A percentile compares a stretch with the other conserved stretches of the same genome.
These are phyloP conservation scores for Pseudogymnoascus sp. DNA, from an alignment of 2,329 filamentous ascomycete species.

Conservation along the genomic window DNA sequence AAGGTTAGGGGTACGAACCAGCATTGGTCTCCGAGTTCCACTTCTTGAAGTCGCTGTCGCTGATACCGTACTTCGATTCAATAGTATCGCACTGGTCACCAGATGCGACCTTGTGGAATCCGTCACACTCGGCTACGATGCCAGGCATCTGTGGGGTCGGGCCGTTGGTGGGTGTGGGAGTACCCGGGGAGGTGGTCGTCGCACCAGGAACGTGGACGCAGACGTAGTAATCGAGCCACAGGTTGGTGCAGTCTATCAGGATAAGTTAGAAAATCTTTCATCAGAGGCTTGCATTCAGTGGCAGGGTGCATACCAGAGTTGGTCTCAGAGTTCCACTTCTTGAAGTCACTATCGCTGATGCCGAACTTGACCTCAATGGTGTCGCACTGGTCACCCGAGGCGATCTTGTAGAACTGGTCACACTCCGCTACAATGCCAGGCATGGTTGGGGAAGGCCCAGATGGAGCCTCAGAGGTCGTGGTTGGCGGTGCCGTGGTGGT, in stretches of 20 bases:
- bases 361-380: neutral
- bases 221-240: constrained; percentile 22
- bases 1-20: neutral
- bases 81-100: neutral
- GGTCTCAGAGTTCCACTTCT: neutral
- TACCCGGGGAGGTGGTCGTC: neutral
- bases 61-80: neutral
- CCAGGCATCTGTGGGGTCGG: neutral
- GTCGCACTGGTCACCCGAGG: neutral
- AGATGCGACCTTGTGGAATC: neutral
- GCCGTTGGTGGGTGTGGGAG: neutral
- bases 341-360: neutral
- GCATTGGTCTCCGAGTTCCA: neutral
- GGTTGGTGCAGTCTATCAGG: constrained; percentile 4
- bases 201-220: constrained; percentile 16
- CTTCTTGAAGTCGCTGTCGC: neutral
- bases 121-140: neutral
- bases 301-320: neutral
- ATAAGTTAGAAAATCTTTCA: neutral
- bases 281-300: too few species aligned
- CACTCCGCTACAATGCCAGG: neutral
- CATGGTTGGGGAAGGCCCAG: neutral
- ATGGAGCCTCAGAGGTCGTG: too few species aligned
- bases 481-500: neutral
- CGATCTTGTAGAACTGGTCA: constrained; percentile 2